Evolutionary conservation across 1,284 basidiomycete species (phyloP).

Genomic region (Schizopora paradoxa): DNA sequence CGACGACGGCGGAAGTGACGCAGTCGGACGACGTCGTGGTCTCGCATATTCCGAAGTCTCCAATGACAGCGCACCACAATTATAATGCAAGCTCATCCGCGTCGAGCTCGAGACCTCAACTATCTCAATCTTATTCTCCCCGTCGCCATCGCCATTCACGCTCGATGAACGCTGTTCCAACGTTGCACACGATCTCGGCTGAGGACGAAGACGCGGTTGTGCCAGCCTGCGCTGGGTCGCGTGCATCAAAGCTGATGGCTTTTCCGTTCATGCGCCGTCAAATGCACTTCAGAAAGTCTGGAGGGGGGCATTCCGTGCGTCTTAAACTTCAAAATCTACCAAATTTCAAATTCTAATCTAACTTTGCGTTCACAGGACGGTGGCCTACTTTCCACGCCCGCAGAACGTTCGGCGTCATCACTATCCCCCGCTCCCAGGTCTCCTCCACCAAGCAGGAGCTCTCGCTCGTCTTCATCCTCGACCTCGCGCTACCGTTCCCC

Average conservation of each 20-base stretch:
- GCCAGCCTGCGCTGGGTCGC: neutral
- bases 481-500: constrained; percentile 1
- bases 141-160: constrained; percentile 1
- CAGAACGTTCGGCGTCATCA: constrained; percentile 13
- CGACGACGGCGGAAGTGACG: no score
- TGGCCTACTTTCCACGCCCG: constrained; percentile 18
- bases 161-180: constrained; percentile 12
- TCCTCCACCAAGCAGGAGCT: neutral
- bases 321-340: neutral
- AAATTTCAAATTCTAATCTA: neutral
- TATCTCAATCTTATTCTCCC: no score
- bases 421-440: neutral
- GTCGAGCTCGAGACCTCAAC: no score
- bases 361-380: constrained; percentile 6
- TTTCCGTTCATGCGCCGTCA: constrained; percentile 12
- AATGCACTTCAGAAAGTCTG: constrained; percentile 2
- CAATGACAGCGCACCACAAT: no score
- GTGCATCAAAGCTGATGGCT: neutral
- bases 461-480: neutral
- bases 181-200: neutral
- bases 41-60: no score
- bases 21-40: no score
- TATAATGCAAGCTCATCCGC: no score
- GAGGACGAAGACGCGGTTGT: neutral
- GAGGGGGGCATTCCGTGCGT: constrained; percentile 8